phyloP scores from a whole-genome alignment of 441 rosid genomes.

The Bruguiera hainesii region DNA sequence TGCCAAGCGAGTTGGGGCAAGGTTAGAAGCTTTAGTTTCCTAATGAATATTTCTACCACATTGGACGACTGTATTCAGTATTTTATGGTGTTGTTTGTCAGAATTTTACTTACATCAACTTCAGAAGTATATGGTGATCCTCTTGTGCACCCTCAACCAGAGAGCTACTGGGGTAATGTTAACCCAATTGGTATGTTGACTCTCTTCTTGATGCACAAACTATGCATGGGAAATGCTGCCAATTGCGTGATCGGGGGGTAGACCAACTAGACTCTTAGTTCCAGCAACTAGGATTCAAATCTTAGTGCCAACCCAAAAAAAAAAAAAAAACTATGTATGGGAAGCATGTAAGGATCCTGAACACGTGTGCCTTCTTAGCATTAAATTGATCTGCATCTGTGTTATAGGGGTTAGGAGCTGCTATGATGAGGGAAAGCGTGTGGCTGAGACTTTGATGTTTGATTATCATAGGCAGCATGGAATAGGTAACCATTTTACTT shows the following conservation, averaged over 20 bases:
- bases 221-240: background rate
- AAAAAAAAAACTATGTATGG: too few relatives aligned
- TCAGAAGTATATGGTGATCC: slow-evolving; percentile 98
- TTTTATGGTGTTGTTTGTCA: slow-evolving; percentile 19
- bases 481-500: slow-evolving; percentile 44
- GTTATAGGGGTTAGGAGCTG: slow-evolving; percentile 72
- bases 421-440: slow-evolving; percentile 96
- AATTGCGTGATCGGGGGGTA: too few relatives aligned
- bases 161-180: slow-evolving; percentile 94
- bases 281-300: too few relatives aligned
- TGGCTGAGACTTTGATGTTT: slow-evolving; percentile 93
- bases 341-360: too few relatives aligned
- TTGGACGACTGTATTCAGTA: slow-evolving; percentile 7
- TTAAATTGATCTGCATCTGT: slow-evolving; percentile 9
- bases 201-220: background rate
- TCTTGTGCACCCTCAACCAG: slow-evolving; percentile 80
- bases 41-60: slow-evolving; percentile 6
- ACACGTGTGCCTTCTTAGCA: background rate
- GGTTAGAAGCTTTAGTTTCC: slow-evolving; percentile 30
- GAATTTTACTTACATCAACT: slow-evolving; percentile 92
- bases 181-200: slow-evolving; percentile 74
- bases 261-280: too few relatives aligned
- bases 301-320: too few relatives aligned
- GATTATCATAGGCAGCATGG: slow-evolving; percentile 98
- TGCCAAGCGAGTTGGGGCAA: slow-evolving; percentile 90